Base-by-base conservation (phyloP, 306 rosid genomes). In the Biancaea sappan region DNA sequence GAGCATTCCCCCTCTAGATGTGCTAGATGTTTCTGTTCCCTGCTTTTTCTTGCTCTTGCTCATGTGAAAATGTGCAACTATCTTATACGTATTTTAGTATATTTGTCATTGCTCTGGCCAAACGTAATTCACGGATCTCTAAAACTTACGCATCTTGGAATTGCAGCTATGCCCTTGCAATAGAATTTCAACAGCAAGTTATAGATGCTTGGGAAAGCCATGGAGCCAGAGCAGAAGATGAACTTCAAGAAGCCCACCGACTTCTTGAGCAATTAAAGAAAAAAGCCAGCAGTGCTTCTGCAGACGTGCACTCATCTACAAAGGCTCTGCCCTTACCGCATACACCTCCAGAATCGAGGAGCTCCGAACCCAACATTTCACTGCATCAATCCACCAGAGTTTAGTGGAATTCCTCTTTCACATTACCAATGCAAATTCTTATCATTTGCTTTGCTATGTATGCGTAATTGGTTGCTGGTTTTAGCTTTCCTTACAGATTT, bases 181-280 rank as follows among this genome's bases (percentile, higher is more conserved):
- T 88, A 34, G 93, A 86, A 83, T 93, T 93, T 80, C 98, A 89
- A 80, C 86, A 91, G 80, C 93, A 79, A 82, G 98, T 83, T 44
- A 80, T 91, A 48, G 91, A 89, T 72, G 98, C 98, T 60, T 93
- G 98, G 97, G 97, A 89, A 78, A 88, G 84, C 73, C 98, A 93
- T 66, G 98, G 98, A 80, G 85, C 86, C 74, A 84, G 81, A 82
- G 97, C 90, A 19, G 76, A 79, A 67, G 94, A 86, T 29, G 96
- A 93, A 84, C 89, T 86, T 54, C 79, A 54, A 77, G 98, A 91
- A 85, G 96, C 96, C 63, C 79, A 21, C 13, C 85, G 81, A 57
- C 83, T 88, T 78, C 86, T 93, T 0, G 88, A 85, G 50, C 87
- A 83, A 73, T 80, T 91, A 38, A 91, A 86, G 89, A 77, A 54